Evolutionary conservation across 2,329 filamentous ascomycete genomes (phyloP), one percentile per base, ranked within the genome.

Genomic region (Penicillium vulpinum): DNA sequence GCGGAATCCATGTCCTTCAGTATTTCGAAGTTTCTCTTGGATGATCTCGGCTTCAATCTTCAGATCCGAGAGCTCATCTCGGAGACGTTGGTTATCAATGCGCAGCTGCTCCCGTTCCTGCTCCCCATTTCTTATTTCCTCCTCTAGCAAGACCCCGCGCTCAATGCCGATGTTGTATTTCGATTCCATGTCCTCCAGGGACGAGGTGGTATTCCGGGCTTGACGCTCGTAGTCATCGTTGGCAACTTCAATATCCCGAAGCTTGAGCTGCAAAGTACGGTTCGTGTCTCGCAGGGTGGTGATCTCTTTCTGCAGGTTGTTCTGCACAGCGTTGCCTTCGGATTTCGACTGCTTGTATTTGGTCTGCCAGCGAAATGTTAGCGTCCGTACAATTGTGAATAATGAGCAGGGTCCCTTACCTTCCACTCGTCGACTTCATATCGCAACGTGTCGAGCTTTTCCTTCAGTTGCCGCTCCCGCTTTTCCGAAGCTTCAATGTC

Each of bases 381-480:
- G 61, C 43, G 3, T 21, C 24, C 35, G 26, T 26, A 33, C 31
- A 24, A 35, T 13, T 24, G 44, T 18, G 40, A 11, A 21, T 41
- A 40, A 41, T 52, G n/a, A 38, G 46, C 38, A 44, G 8, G 15
- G 43, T 29, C 16, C 44, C 63, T 75, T 80, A 93, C 92, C 87
- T 97, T 97, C 94, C 94, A 99, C 77, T 99, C 94, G 57, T 97
- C 92, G 0, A 94, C 92, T 75, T 97, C 92, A 70, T 91, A 99
- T 48, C 84, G 86, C 61, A 96, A 76, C 36, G 82, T 84, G 75
- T 97, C 93, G 0, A 91, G 89, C 79, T 93, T 96, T 74, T 96
- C 89, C 73, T 92, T 88, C 66, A 97, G 77, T 62, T 87, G 81
- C 62, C 92, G 85, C 78, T 97, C 93, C 67, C 92, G 86, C 80